phyloP scores from a whole-genome alignment of 2,329 filamentous ascomycete species.

The Apiospora hydei region DNA sequence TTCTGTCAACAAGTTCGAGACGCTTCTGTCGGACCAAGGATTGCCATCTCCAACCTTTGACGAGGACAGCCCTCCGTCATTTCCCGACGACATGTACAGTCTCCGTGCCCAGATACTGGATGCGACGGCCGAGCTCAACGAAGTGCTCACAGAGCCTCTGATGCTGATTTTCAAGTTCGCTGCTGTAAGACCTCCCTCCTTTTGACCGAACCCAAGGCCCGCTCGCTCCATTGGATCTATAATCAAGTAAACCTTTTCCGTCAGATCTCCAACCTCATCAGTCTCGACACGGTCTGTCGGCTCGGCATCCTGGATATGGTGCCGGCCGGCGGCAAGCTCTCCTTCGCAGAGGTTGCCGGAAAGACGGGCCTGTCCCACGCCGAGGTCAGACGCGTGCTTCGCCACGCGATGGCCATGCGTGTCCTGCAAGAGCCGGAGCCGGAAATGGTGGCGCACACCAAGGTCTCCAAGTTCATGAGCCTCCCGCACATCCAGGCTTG shows the following conservation, averaged over 20 bases:
- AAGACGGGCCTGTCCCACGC: slow-evolving; percentile 3
- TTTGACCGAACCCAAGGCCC: neutral
- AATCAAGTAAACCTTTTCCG: neutral
- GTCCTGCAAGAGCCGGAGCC: slow-evolving; percentile 19
- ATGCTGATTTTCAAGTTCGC: slow-evolving; percentile 13
- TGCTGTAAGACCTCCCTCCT: neutral
- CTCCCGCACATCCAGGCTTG: slow-evolving; percentile 15
- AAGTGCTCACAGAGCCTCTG: slow-evolving; percentile 18
- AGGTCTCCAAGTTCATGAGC: slow-evolving; percentile 17
- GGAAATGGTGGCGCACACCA: slow-evolving; percentile 18
- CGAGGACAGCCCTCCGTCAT: neutral
- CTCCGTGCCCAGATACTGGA: neutral
- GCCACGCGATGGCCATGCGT: slow-evolving; percentile 18
- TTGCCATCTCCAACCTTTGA: neutral
- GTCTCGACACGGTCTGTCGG: slow-evolving; percentile 2
- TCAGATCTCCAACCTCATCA: slow-evolving; percentile 3
- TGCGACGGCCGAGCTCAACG: slow-evolving; percentile 19
- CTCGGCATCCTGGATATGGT: slow-evolving; percentile 14
- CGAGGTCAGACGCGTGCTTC: neutral
- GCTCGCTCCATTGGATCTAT: neutral
- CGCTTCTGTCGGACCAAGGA: slow-evolving; percentile 7
- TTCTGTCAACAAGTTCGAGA: neutral
- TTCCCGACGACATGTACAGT: neutral
- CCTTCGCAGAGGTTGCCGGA: neutral
- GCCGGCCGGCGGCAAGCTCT: slow-evolving; percentile 5